phyloP scores from a whole-genome alignment of 2,329 filamentous ascomycete species.

The Sporothrix humicola region DNA sequence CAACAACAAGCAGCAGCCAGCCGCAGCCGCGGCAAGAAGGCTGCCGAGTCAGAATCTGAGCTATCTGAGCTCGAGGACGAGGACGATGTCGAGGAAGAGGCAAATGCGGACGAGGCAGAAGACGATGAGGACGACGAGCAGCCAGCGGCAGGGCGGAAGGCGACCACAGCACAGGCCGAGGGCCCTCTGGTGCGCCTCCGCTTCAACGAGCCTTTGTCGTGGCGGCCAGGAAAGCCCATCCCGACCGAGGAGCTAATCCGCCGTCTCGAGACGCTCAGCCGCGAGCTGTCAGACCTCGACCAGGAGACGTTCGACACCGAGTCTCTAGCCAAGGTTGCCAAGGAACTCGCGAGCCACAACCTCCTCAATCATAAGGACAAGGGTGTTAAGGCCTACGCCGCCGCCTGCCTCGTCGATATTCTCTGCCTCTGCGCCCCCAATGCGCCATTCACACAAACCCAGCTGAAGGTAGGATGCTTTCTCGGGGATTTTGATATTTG shows the following conservation, averaged over 20 bases:
- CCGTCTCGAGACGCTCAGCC: slow-evolving; percentile 78
- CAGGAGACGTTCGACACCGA: slow-evolving; percentile 83
- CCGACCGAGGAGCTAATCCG: slow-evolving; percentile 79
- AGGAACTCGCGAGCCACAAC: slow-evolving; percentile 81
- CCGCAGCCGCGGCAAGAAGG: slow-evolving; percentile 22
- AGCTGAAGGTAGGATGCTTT: slow-evolving; percentile 75
- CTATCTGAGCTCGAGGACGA: slow-evolving; percentile 29
- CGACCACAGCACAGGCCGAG: slow-evolving; percentile 39
- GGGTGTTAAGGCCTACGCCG: slow-evolving; percentile 86
- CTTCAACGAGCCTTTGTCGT: slow-evolving; percentile 87
- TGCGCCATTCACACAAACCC: slow-evolving; percentile 87
- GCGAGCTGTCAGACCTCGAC: slow-evolving; percentile 83
- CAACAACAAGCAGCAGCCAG: slow-evolving; percentile 20
- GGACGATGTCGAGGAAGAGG: slow-evolving; percentile 20
- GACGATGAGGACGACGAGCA: slow-evolving; percentile 26
- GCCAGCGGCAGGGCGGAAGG: background rate
- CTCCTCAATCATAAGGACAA: slow-evolving; percentile 90
- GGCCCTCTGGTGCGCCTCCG: slow-evolving; percentile 59
- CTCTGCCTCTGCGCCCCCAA: slow-evolving; percentile 91
- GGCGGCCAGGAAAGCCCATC: slow-evolving; percentile 90
- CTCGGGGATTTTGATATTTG: too few relatives aligned
- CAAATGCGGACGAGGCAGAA: slow-evolving; percentile 15
- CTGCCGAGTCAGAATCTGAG: slow-evolving; percentile 30
- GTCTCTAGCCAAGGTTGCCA: slow-evolving; percentile 83
- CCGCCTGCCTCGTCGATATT: slow-evolving; percentile 90